A percentile compares a stretch with the other conserved stretches of the same genome.
phyloP scores from a whole-genome alignment of 805 yeast genomes.

The Yamadazyma scolyti region DNA sequence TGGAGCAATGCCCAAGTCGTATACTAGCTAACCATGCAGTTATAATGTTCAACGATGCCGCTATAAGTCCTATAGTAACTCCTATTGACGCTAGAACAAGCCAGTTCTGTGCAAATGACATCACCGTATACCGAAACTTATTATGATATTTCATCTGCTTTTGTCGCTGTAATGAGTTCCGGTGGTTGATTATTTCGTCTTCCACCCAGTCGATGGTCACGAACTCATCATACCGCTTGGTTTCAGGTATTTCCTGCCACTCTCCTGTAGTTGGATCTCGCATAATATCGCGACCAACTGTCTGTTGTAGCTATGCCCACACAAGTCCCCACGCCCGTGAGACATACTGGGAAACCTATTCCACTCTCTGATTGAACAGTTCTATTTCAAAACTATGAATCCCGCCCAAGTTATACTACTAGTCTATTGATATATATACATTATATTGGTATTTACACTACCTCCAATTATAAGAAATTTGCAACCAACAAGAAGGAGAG shows the following conservation, averaged over 20 bases:
- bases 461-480: too few species aligned
- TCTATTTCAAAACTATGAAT: too few species aligned
- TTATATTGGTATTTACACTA: too few species aligned
- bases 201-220: constrained; percentile 69
- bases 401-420: too few species aligned
- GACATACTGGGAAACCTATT: too few species aligned
- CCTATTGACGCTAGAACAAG: constrained; percentile 75
- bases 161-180: constrained; percentile 20
- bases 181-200: constrained; percentile 52
- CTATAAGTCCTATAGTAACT: constrained; percentile 70
- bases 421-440: too few species aligned
- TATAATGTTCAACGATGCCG: constrained; percentile 74
- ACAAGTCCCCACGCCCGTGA: too few species aligned
- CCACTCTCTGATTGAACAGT: too few species aligned
- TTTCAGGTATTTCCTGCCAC: constrained; percentile 36
- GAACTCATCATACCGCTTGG: constrained; percentile 56
- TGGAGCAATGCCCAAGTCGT: constrained; percentile 73
- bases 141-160: constrained; percentile 8
- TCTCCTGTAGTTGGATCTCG: constrained; percentile 29
- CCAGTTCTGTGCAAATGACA: constrained; percentile 56
- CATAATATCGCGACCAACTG: too few species aligned
- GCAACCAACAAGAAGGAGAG: too few species aligned
- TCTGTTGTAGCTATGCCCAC: too few species aligned
- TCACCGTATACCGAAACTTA: constrained; percentile 21
- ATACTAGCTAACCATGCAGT: constrained; percentile 85